A percentile compares a stretch with the other conserved stretches of the same genome.
Conservation (phyloP, 768 basidiomycete species). For the Phlegmacium glaucopus region DNA sequence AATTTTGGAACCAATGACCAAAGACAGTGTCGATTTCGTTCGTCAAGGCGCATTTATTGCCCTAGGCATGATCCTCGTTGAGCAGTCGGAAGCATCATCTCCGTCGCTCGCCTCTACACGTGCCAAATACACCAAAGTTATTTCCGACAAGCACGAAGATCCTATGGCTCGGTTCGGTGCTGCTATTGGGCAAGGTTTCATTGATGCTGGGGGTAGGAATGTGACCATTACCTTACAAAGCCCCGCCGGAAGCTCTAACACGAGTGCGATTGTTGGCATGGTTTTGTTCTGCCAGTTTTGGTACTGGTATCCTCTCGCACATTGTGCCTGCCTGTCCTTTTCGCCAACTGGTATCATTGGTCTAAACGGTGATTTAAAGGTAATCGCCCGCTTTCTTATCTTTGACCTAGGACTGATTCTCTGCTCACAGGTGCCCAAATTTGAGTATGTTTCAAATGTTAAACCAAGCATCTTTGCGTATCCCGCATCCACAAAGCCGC, state of each 20-base stretch:
- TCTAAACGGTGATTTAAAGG: conserved; percentile 81
- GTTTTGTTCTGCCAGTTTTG: conserved; percentile 98
- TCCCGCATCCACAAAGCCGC: conserved; percentile 79
- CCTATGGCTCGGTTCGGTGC: conserved; percentile 99
- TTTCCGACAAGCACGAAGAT: conserved; percentile 97
- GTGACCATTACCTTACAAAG: conserved; percentile 93
- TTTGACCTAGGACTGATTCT: conserved; percentile 5
- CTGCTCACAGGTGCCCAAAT: conserved; percentile 75
- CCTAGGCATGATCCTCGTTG: conserved; percentile 94
- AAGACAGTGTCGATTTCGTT: conserved; percentile 97
- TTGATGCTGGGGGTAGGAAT: conserved; percentile 96
- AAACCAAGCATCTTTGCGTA: conserved; percentile 92
- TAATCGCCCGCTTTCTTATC: conserved; percentile 21
- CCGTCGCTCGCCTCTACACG: conserved; percentile 80
- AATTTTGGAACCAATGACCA: conserved; percentile 97
- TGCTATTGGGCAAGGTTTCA: conserved; percentile 91
- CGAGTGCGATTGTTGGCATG: conserved; percentile 97
- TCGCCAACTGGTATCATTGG: conserved; percentile 96
- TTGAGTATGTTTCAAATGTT: conserved; percentile 89
- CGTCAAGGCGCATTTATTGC: conserved; percentile 96
- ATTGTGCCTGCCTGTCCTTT: conserved; percentile 89
- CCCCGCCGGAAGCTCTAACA: conserved; percentile 89
- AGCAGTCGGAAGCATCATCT: conserved; percentile 90
- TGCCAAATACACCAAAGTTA: conserved; percentile 83
- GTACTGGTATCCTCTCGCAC: conserved; percentile 99